phyloP scores from a whole-genome alignment of 2,329 filamentous ascomycete genomes.

The Penicillium occitanis region DNA sequence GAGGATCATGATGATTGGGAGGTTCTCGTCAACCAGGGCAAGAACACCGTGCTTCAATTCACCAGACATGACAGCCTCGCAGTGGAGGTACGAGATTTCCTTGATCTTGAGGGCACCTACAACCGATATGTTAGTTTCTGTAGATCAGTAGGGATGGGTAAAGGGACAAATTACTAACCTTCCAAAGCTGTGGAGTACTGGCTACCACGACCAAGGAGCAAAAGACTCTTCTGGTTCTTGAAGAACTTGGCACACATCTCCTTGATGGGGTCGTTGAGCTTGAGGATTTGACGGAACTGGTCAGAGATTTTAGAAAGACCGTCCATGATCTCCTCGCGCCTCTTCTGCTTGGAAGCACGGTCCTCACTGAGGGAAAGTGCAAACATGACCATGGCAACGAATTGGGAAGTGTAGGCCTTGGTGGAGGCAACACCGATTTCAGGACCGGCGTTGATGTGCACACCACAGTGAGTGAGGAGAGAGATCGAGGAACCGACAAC shows the following conservation, averaged over 20 bases:
- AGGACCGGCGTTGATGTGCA: conserved; percentile 97
- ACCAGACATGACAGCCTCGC: conserved; percentile 99
- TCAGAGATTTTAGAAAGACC: conserved; percentile 82
- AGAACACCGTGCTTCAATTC: conserved; percentile 99
- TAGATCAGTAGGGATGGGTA: conserved; percentile 19
- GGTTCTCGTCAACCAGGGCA: conserved; percentile 94
- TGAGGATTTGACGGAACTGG: conserved; percentile 88
- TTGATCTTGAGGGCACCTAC: conserved; percentile 93
- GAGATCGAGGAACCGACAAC: conserved; percentile 98
- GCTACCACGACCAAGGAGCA: conserved; percentile 89
- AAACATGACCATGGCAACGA: conserved; percentile 99
- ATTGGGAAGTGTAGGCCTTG: conserved; percentile 99
- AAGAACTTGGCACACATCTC: conserved; percentile 86
- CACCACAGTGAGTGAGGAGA: conserved; percentile 97
- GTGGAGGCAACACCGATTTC: conserved; percentile 99
- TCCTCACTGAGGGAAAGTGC: conserved; percentile 94
- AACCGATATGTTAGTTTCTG: conserved; percentile 6
- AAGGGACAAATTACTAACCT: conserved; percentile 49
- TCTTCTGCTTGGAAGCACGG: conserved; percentile 87
- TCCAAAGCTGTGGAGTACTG: conserved; percentile 94
- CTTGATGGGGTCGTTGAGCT: conserved; percentile 93
- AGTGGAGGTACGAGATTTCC: conserved; percentile 99
- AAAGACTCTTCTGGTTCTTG: conserved; percentile 94
- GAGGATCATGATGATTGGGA: conserved; percentile 99
- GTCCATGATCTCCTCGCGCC: conserved; percentile 94